phyloP scores from a whole-genome alignment of 2,329 filamentous ascomycete genomes.

The Dactylellina sp. region DNA sequence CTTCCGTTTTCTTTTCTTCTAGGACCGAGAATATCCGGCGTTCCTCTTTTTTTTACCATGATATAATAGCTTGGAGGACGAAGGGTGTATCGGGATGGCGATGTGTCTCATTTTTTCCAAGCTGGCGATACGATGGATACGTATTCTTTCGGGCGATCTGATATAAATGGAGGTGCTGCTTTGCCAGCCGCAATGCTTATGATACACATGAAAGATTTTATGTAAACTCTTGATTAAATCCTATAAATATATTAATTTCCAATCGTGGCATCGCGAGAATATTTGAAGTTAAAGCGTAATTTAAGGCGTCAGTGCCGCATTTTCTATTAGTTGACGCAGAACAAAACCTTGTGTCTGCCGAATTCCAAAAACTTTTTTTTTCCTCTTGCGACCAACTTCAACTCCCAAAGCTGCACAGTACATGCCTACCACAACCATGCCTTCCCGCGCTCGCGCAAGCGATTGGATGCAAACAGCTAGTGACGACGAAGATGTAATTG shows the following conservation, averaged over 20 bases:
- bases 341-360: constrained; percentile 7
- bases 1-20: constrained; percentile 27
- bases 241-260: too few species aligned
- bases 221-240: background rate
- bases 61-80: constrained; percentile 41
- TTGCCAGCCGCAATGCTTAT: background rate
- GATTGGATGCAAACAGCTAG: constrained; percentile 51
- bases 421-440: constrained; percentile 23
- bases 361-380: constrained; percentile 16
- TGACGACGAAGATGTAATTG: constrained; percentile 30
- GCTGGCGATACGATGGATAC: constrained; percentile 24
- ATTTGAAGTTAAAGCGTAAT: background rate
- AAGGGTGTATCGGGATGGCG: constrained; percentile 20
- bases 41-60: constrained; percentile 54
- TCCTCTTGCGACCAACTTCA: background rate
- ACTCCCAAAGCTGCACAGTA: constrained; percentile 2
- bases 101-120: constrained; percentile 18
- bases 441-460: constrained; percentile 50
- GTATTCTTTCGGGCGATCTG: constrained; percentile 8
- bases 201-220: background rate
- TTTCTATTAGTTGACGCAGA: constrained; percentile 21
- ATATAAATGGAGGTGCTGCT: background rate
- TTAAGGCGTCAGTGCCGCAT: constrained; percentile 4
- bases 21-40: constrained; percentile 53
- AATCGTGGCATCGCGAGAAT: too few species aligned